These are phyloP conservation scores for Spinacia oleracea DNA, from an alignment of 179 eudicot genomes.

Conservation along the genomic window DNA sequence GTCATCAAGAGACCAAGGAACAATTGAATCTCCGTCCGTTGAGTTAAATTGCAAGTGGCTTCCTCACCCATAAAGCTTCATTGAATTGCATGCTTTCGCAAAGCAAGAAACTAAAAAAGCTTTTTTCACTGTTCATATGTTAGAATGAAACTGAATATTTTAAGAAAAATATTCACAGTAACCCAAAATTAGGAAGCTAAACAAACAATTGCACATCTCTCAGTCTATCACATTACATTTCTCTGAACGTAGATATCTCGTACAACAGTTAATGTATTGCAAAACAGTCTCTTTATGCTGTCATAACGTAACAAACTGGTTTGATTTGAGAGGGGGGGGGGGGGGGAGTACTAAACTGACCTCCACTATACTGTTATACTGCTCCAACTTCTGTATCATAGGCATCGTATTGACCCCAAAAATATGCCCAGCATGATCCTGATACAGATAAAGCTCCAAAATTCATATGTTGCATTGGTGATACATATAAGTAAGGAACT, in stretches of 20 bases:
- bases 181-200: not conserved
- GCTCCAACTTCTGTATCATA: constrained; percentile 88
- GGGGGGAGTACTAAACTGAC: constrained; percentile 35
- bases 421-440: constrained; percentile 99
- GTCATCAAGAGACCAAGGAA: no score
- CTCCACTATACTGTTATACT: constrained; percentile 78
- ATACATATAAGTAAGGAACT: not conserved
- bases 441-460: constrained; percentile 27
- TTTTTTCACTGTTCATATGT: not conserved
- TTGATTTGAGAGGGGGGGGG: no score
- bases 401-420: constrained; percentile 88
- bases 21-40: not conserved
- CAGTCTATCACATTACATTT: not conserved
- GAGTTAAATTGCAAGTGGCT: not conserved
- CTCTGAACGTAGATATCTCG: not conserved
- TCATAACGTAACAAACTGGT: no score
- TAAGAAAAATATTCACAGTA: no score
- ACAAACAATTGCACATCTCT: not conserved
- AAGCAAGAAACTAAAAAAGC: not conserved
- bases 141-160: not conserved
- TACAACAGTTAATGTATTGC: not conserved
- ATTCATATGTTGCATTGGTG: not conserved
- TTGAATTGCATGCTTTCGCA: not conserved
- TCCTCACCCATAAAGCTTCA: not conserved
- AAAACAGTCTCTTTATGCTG: not conserved